phyloP scores from a whole-genome alignment of 345 rosid genomes.

The Eutrema yunnanense region DNA sequence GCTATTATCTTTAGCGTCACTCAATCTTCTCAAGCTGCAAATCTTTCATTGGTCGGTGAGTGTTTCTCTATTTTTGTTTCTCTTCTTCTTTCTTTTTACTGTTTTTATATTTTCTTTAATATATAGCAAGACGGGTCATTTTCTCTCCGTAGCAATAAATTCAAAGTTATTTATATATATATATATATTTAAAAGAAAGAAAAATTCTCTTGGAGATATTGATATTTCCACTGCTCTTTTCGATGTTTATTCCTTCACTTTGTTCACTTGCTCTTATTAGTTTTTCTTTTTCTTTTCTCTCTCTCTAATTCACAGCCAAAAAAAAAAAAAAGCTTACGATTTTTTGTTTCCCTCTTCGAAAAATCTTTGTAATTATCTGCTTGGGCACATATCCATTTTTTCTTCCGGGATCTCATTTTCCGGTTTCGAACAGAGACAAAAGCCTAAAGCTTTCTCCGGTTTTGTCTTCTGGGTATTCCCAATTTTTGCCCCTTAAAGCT shows the following conservation, averaged over 20 bases:
- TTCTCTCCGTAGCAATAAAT: constrained; percentile 30
- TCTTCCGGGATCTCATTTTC: constrained; percentile 26
- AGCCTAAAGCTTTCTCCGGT: constrained; percentile 38
- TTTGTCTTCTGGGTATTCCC: constrained; percentile 54
- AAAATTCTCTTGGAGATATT: constrained; percentile 38
- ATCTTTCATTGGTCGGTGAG: constrained; percentile 32
- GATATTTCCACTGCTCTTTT: constrained; percentile 78
- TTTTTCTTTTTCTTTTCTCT: constrained; percentile 22
- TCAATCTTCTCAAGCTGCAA: constrained; percentile 21
- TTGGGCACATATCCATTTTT: constrained; percentile 37
- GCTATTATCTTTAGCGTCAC: constrained; percentile 11
- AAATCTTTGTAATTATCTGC: constrained; percentile 39
- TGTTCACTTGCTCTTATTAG: constrained; percentile 40
- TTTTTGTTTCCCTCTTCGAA: neutral
- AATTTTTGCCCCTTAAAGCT: constrained; percentile 13
- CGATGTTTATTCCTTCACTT: constrained; percentile 92
- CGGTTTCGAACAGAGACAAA: constrained; percentile 46
- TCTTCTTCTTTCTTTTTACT: neutral
- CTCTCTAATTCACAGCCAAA: neutral
- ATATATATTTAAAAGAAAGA: neutral
- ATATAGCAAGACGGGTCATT: constrained; percentile 29
- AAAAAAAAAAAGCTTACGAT: neutral
- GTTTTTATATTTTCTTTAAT: neutral
- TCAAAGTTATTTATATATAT: neutral
- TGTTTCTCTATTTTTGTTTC: constrained; percentile 7